Evolutionary conservation across 192 early-diverging fungal species (phyloP).

Genomic region (Coemansia sp.): DNA sequence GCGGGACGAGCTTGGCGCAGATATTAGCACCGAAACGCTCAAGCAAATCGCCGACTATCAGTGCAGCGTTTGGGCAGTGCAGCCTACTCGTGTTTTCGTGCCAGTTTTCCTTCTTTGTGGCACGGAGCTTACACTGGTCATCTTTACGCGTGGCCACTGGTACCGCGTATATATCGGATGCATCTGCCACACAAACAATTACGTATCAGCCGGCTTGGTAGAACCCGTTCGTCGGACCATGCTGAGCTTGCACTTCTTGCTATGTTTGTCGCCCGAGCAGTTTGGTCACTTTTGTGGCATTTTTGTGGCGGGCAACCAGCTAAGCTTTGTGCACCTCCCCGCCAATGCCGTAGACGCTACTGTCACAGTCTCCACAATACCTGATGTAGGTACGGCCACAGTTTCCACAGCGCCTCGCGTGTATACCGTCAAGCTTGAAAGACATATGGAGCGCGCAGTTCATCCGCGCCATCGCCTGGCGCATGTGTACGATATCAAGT

Average conservation of each 20-base stretch:
- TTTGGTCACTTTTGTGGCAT: neutral
- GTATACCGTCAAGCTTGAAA: neutral
- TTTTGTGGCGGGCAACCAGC: neutral
- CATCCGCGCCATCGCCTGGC: neutral
- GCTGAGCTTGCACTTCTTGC: neutral
- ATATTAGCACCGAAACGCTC: neutral
- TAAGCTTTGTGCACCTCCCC: neutral
- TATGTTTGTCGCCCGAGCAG: neutral
- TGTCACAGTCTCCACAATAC: neutral
- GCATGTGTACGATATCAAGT: neutral
- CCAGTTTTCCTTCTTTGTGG: slow-evolving; percentile 15
- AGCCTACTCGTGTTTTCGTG: slow-evolving; percentile 15
- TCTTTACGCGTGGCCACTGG: slow-evolving; percentile 18
- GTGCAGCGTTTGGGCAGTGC: neutral
- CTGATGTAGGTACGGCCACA: neutral
- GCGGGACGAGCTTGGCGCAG: neutral
- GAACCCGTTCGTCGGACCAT: neutral
- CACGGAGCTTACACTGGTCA: slow-evolving; percentile 2
- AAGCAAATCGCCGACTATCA: slow-evolving; percentile 39
- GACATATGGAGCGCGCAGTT: neutral
- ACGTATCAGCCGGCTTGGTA: neutral
- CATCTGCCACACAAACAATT: neutral
- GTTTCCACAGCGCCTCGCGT: neutral
- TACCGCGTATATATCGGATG: neutral
- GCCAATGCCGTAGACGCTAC: neutral